Evolutionary conservation across 805 yeast species (phyloP).

Genomic region (Saccharomycopsis fermentans): DNA sequence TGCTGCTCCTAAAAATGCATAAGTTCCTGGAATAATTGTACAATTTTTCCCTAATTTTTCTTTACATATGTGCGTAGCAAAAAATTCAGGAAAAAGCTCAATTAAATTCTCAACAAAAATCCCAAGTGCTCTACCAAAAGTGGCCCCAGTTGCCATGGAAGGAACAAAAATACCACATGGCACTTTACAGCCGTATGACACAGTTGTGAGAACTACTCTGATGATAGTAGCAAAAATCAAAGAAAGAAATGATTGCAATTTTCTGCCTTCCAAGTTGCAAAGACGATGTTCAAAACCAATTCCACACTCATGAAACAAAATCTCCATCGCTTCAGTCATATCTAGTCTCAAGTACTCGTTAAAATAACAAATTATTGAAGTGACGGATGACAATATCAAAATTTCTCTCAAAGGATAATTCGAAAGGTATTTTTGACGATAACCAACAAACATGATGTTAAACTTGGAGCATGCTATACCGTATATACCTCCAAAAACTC

Average conservation of each 20-base stretch:
- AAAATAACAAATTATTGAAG: slow-evolving; percentile 72
- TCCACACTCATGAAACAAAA: slow-evolving; percentile 76
- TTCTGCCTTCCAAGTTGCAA: slow-evolving; percentile 30
- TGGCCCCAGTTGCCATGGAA: slow-evolving; percentile 93
- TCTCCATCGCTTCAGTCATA: slow-evolving; percentile 94
- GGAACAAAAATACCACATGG: slow-evolving; percentile 99
- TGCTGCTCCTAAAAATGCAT: slow-evolving; percentile 93
- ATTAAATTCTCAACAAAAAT: slow-evolving; percentile 42
- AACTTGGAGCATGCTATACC: slow-evolving; percentile 69
- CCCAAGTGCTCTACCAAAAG: slow-evolving; percentile 85
- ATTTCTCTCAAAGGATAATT: slow-evolving; percentile 63
- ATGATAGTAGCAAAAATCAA: slow-evolving; percentile 61
- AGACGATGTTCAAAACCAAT: slow-evolving; percentile 33
- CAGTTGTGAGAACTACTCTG: slow-evolving; percentile 60
- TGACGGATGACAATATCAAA: slow-evolving; percentile 48
- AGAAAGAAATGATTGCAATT: slow-evolving; percentile 29
- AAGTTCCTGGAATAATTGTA: slow-evolving; percentile 78
- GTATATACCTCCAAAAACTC: slow-evolving; percentile 84
- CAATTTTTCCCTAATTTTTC: slow-evolving; percentile 35
- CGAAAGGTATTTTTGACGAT: slow-evolving; percentile 60
- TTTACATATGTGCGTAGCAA: slow-evolving; percentile 31
- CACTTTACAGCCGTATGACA: slow-evolving; percentile 86
- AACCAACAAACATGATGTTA: slow-evolving; percentile 66
- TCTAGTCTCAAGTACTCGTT: slow-evolving; percentile 74
- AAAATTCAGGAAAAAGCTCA: slow-evolving; percentile 29